Evolutionary conservation across 805 yeast species (phyloP).

Genomic region (Candida coquimbonensis): DNA sequence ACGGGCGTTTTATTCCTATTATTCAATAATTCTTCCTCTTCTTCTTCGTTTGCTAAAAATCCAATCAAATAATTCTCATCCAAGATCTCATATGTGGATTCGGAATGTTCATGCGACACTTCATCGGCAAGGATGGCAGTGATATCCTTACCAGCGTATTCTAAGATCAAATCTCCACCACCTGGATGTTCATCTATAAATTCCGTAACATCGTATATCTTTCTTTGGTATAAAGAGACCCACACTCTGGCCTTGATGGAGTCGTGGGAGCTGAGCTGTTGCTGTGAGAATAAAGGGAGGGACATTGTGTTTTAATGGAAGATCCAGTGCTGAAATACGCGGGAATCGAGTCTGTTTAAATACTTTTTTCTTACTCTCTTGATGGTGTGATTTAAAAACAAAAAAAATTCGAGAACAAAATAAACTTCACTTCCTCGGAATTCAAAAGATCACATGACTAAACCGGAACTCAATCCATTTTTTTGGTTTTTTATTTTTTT

Average conservation of each 20-base stretch:
- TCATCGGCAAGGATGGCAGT: conserved; percentile 75
- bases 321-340: no score
- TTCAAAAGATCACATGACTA: no score
- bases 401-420: no score
- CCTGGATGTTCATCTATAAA: conserved; percentile 59
- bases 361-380: no score
- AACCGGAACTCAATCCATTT: no score
- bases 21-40: conserved; percentile 61
- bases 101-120: conserved; percentile 71
- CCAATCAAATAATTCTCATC: conserved; percentile 78
- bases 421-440: no score
- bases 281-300: conserved; percentile 55
- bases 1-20: conserved; percentile 48
- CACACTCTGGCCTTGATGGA: conserved; percentile 48
- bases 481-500: no score
- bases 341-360: no score
- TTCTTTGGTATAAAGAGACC: conserved; percentile 75
- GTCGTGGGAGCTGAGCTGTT: conserved; percentile 48
- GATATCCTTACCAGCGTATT: conserved; percentile 78
- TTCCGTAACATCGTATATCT: conserved; percentile 74
- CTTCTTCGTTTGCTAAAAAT: conserved; percentile 72
- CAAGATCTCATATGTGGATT: conserved; percentile 78
- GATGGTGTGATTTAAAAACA: no score
- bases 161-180: conserved; percentile 75
- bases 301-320: conserved; percentile 11